Evolutionary conservation across 1,139 yeast species (phyloP), one percentile per base, ranked within the genome.

Genomic region (Pichia sp.): DNA sequence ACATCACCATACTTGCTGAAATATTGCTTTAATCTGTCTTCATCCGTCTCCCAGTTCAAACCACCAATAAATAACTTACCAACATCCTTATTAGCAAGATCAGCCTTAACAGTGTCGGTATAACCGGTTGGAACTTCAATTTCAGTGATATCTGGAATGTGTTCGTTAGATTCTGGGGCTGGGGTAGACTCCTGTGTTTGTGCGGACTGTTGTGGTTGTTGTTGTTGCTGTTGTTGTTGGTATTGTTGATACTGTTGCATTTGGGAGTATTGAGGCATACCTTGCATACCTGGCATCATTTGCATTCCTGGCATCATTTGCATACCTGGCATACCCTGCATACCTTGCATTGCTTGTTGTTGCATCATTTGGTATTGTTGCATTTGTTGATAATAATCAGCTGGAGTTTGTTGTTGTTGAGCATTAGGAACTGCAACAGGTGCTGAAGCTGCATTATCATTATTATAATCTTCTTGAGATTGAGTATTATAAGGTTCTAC

Each of bases 21-120:
- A 67, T 93, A 93, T 50, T 82, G 83, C 53, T 79, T 83, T 66
- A 93, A 68, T 24, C 81, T 79, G 51, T 83, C 96, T 62, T 93
- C 99, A 9, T 95, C 85, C 27, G 99, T 93, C 62, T 93, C 99
- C 99, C 99, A 93, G 62, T 93, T 94, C 58, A 93, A 80, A 45
- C 99, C 99, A 56, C 99, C 99, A 66, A 93, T 83, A 65, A 93
- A 93, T 97, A 94, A 90, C 65, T 93, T 93, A 48, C 97, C 96
- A 53, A 53, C 47, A 57, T 76, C 79, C 63, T 84, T 56, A n/a
- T 59, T 55, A 21, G 56, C 53, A 38, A 62, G 50, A 42, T 60
- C 62, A 7, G 65, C 65, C 35, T 56, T 58, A 27, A 58, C 62
- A 10, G 53, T 38, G 46, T 58, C 63, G 32, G 55, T 57, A 40